These are phyloP conservation scores for Fusarium sp. DNA, from an alignment of 2,329 filamentous ascomycete genomes.

Conservation along the genomic window DNA sequence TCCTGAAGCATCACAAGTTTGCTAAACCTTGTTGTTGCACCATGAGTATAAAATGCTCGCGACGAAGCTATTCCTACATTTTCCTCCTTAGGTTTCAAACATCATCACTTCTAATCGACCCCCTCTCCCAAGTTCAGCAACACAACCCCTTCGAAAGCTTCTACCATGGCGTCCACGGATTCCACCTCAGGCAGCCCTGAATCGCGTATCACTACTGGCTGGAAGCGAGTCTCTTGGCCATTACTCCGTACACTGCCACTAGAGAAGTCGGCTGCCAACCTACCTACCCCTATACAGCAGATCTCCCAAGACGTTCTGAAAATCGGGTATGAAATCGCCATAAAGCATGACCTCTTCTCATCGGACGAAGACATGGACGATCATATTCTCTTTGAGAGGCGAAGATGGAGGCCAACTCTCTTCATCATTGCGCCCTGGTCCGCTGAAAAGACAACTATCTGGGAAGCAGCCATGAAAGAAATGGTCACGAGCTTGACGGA, in stretches of 20 bases:
- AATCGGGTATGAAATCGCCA: fast-evolving
- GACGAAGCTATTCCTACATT: fast-evolving
- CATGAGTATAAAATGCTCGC: neutral
- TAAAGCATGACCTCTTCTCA: neutral
- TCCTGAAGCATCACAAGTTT: fast-evolving
- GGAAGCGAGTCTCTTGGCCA: neutral
- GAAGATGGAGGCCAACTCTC: fast-evolving
- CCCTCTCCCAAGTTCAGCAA: fast-evolving
- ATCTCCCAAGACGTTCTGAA: fast-evolving
- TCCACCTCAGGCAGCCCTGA: fast-evolving
- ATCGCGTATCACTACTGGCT: fast-evolving
- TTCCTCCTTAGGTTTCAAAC: fast-evolving
- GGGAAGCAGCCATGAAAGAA: fast-evolving
- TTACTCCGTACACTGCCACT: fast-evolving
- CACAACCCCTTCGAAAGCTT: fast-evolving
- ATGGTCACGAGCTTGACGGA: neutral
- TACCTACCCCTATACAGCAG: fast-evolving
- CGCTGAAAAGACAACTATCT: neutral
- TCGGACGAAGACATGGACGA: fast-evolving
- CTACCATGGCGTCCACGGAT: fast-evolving
- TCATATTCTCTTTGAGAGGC: fast-evolving
- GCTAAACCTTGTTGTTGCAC: neutral
- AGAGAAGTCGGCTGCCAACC: fast-evolving
- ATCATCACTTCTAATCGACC: fast-evolving
- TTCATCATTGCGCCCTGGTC: fast-evolving